These are phyloP conservation scores for Neurospora sp. DNA, from an alignment of 495 filamentous ascomycete genomes.

Conservation along the genomic window DNA sequence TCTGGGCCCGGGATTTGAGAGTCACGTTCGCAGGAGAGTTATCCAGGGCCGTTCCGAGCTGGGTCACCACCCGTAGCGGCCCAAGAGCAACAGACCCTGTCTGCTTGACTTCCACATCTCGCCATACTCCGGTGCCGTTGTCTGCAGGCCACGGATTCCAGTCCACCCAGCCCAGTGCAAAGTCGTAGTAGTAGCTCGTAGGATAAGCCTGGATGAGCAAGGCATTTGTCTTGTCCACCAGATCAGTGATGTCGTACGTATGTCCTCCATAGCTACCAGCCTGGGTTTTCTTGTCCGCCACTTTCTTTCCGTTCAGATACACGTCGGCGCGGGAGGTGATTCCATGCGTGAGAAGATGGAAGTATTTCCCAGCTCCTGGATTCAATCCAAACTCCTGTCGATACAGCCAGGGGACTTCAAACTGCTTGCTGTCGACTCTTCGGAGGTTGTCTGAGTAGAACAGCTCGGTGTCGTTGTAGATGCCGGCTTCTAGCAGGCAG, in stretches of 20 bases:
- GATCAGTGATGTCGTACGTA: conserved; percentile 41
- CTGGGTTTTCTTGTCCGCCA: conserved; percentile 39
- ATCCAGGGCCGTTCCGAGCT: conserved; percentile 22
- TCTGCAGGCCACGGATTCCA: conserved; percentile 56
- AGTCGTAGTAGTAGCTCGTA: conserved; percentile 48
- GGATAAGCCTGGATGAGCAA: conserved; percentile 45
- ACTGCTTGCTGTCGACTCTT: conserved; percentile 33
- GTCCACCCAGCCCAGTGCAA: conserved; percentile 51
- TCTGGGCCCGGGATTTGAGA: conserved; percentile 38
- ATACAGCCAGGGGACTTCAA: conserved; percentile 50
- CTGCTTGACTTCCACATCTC: conserved; percentile 47
- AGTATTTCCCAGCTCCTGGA: conserved; percentile 30
- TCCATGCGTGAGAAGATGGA: conserved; percentile 46
- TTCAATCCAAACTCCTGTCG: conserved; percentile 43
- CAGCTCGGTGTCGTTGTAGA: conserved; percentile 44
- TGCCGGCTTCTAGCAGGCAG: conserved; percentile 41
- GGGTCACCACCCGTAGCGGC: conserved; percentile 36
- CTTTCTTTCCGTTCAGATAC: conserved; percentile 45
- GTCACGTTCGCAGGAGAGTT: conserved; percentile 29
- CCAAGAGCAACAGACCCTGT: conserved; percentile 45
- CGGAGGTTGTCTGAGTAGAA: conserved; percentile 49
- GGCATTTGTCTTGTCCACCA: conserved; percentile 34
- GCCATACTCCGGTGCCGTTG: conserved; percentile 51
- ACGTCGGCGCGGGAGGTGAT: conserved; percentile 53
- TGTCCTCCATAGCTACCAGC: conserved; percentile 48